Base-by-base conservation (phyloP, 2,329 filamentous ascomycete species). In the Fusarium stilboides region DNA sequence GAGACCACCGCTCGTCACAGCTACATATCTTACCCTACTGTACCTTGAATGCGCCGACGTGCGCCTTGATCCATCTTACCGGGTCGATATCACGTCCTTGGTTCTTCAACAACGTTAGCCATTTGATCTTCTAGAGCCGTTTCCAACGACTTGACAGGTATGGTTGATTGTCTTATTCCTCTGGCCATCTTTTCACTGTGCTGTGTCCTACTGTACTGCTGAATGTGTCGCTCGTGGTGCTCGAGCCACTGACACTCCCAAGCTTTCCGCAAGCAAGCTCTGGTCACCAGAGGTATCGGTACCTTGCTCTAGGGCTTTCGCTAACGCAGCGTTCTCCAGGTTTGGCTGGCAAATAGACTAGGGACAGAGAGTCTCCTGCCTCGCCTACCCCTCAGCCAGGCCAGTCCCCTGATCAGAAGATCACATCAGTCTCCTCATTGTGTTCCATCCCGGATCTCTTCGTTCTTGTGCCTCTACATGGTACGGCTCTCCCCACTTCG, bases 241-340 rank as follows among this genome's bases (percentile, higher is more conserved):
- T 67, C 62, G 53, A 66, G 67, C 62, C 63, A 60, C 66, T 28
- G 40, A 58, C 39, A 42, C 47, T 45, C 44, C 63, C 52, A 63
- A 63, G 63, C 62, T 59, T 67, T 67, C 64, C 63, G 57, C 52
- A 67, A 66, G 39, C 65, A 66, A 61, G 57, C 62, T 50, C 49
- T 47, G 63, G 62, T 64, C 62, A 50, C 53, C 33, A 68, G 47
- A 68, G 44, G 67, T 69, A 70, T 70, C 57, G 67, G 67, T 69
- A 69, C 67, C 67, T 69, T 69, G 67, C 67, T 69, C 67, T 69
- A 69, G 67, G 67, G 57, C 53, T 63, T 55, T 69, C 62, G 62
- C 67, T 69, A 69, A 69, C 67, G 53, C 67, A 70, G 64, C 37
- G 37, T 70, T 60, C 67, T 69, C 67, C 67, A 69, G 67, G 67